phyloP scores from a whole-genome alignment of 495 filamentous ascomycete species.

The Neurospora sp. region DNA sequence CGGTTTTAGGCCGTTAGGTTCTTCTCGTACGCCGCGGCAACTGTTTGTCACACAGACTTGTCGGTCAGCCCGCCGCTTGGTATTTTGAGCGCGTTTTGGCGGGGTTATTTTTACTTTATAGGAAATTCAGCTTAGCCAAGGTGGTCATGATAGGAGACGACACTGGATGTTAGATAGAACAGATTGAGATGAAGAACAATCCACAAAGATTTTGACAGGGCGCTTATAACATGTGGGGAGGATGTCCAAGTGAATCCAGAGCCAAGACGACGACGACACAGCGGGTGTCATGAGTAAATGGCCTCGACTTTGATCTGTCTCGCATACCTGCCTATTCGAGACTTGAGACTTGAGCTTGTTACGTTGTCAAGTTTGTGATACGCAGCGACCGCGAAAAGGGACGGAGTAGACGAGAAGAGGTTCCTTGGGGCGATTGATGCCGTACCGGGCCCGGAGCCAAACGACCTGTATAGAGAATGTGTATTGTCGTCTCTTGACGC shows the following conservation, averaged over 20 bases:
- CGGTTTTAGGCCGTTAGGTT: not conserved
- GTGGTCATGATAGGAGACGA: not conserved
- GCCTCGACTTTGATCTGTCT: not conserved
- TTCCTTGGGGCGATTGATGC: not conserved
- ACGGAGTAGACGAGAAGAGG: not conserved
- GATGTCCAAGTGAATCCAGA: not conserved
- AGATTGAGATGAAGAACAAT: not conserved
- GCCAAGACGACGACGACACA: not conserved
- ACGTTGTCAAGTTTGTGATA: not conserved
- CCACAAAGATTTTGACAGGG: not conserved
- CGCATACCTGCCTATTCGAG: not conserved
- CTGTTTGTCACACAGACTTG: not conserved
- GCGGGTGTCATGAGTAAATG: not conserved
- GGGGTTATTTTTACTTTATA: not conserved
- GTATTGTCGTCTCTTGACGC: not conserved
- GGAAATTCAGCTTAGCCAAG: not conserved
- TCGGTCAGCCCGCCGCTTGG: not conserved
- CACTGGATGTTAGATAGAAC: not conserved
- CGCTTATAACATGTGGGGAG: not conserved
- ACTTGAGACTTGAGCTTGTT: not conserved
- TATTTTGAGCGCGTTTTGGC: not conserved
- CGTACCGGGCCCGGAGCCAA: not conserved
- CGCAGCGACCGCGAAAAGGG: not conserved
- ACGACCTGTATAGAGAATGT: not conserved
- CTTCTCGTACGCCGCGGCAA: not conserved